These are phyloP conservation scores for Coprinopsis sp. DNA, from an alignment of 768 basidiomycete species.

Conservation along the genomic window DNA sequence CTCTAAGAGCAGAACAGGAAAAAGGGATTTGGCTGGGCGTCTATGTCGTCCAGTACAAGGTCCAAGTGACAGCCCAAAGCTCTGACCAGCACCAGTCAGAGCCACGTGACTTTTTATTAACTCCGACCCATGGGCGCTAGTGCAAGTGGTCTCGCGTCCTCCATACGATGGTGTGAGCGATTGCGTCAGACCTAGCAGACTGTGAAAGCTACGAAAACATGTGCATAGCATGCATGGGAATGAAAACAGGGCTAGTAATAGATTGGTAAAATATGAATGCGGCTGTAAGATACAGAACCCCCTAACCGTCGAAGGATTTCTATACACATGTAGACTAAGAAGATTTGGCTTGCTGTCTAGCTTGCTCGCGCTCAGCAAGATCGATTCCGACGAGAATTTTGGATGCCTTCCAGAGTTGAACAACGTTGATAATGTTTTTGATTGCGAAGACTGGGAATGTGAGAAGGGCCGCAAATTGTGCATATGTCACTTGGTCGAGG, in stretches of 20 bases:
- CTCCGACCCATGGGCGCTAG: no score
- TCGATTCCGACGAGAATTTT: slow-evolving; percentile 94
- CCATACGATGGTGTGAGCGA: no score
- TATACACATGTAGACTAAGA: slow-evolving; percentile 14
- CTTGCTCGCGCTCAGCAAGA: slow-evolving; percentile 75
- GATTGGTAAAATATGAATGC: slow-evolving; percentile 8
- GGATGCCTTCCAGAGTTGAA: slow-evolving; percentile 97
- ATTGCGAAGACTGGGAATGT: slow-evolving; percentile 64
- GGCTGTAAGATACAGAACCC: slow-evolving; percentile 4
- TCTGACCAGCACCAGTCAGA: no score
- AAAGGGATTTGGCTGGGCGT: no score
- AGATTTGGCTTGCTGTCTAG: slow-evolving; percentile 38
- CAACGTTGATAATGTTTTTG: slow-evolving; percentile 92
- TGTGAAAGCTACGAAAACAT: no score
- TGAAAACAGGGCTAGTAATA: no score
- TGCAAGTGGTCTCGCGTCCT: no score
- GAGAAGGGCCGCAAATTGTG: slow-evolving; percentile 60
- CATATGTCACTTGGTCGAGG: slow-evolving; percentile 56
- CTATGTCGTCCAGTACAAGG: no score
- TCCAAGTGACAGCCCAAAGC: no score
- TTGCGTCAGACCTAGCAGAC: no score
- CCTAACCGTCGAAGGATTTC: neutral
- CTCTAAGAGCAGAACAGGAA: neutral
- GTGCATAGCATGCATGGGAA: no score
- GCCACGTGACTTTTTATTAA: no score